Base-by-base conservation (phyloP, 2,329 filamentous ascomycete genomes). In the Aspergillus sp. region DNA sequence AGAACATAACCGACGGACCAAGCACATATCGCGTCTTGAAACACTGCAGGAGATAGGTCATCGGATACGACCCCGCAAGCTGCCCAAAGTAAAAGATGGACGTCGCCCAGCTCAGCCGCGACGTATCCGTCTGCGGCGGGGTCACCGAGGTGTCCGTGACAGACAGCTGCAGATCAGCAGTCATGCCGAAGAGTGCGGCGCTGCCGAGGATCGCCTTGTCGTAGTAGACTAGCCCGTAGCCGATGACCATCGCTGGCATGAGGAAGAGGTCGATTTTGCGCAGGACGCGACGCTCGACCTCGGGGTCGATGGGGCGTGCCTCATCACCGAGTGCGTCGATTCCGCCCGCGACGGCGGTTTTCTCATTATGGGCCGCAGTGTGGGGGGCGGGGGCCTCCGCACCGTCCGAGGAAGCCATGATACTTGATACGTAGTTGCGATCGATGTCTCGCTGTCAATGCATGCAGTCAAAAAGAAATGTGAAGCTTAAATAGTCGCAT, bases 41-140 rank as follows among this genome's bases (percentile, higher is more conserved):
- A 22, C 85, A 84, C 74, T 93, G 90, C 1, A 91, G 80, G 0
- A 85, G 80, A 62, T 89, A 91, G 0, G 88, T 89, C 84, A 92
- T 87, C 1, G 90, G 90, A 64, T 91, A 92, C 3, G 91, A 79
- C 0, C 90, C 90, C 0, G 85, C 87, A 2, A 93, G 82, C 89
- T 91, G 91, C 43, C 90, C 90, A 67, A 93, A 92, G 79, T 92
- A 93, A 79, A 93, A 92, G 69, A 92, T 81, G 0, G 89, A 92
- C 0, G 89, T 92, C 2, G 90, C 90, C 90, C 90, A 93, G 66
- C 85, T 88, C 30, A 93, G 83, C 11, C 90, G 84, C 0, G 84
- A 83, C 0, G 91, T 92, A 70, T 90, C 85, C 17, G 84, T 84
- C 0, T 83, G 84, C 0, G 84, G 82, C 0, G 88, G 87, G 1